Evolutionary conservation across 768 basidiomycete genomes (phyloP).

Genomic region (Leucocoprinus sp.): DNA sequence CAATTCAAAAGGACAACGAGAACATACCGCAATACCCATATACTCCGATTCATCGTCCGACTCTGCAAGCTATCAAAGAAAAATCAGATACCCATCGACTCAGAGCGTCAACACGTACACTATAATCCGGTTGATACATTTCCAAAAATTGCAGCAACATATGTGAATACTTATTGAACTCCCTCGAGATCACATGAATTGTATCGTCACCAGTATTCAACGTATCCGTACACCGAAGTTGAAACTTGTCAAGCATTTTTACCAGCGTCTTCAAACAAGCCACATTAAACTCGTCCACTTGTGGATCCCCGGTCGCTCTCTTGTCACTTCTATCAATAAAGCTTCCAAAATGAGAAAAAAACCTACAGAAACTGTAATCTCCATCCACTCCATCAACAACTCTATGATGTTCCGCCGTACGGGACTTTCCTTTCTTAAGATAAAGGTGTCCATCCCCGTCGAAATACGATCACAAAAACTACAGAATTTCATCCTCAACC

Average conservation of each 20-base stretch:
- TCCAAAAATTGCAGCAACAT: slow-evolving; percentile 58
- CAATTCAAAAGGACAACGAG: not conserved
- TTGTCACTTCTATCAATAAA: slow-evolving; percentile 1
- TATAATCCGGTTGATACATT: slow-evolving; percentile 36
- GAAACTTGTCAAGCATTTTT: slow-evolving; percentile 66
- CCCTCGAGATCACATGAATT: slow-evolving; percentile 60
- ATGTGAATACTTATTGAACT: slow-evolving; percentile 73
- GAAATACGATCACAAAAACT: slow-evolving; percentile 61
- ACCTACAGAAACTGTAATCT: slow-evolving; percentile 32
- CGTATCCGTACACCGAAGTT: slow-evolving; percentile 49
- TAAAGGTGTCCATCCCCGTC: slow-evolving; percentile 50
- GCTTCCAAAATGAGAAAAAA: slow-evolving; percentile 1
- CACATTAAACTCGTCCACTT: slow-evolving; percentile 58
- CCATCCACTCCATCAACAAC: slow-evolving; percentile 73
- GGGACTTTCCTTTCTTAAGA: slow-evolving; percentile 57
- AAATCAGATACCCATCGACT: not conserved
- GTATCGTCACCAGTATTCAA: slow-evolving; percentile 53
- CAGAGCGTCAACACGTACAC: too few species aligned
- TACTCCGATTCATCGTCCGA: slow-evolving; percentile 37
- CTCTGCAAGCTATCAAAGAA: slow-evolving; percentile 34
- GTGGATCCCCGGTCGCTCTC: slow-evolving; percentile 19
- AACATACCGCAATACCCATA: slow-evolving; percentile 1
- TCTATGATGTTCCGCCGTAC: slow-evolving; percentile 69
- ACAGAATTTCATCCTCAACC: slow-evolving; percentile 73
- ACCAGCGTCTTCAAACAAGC: slow-evolving; percentile 69